phyloP scores from a whole-genome alignment of 495 filamentous ascomycete genomes.

The Xylaria castorea region DNA sequence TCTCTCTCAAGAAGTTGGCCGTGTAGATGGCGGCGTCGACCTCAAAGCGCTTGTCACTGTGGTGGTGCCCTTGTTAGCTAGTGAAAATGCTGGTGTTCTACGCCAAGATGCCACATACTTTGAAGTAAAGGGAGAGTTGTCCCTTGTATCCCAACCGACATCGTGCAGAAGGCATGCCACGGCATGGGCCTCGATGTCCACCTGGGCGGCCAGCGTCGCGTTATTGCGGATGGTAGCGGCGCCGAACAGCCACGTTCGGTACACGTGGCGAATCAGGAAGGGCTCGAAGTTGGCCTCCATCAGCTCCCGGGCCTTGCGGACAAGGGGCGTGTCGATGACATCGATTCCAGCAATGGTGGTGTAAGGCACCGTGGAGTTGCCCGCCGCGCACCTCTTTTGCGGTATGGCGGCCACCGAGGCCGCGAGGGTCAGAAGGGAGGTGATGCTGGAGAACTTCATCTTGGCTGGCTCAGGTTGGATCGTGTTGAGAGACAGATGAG shows the following conservation, averaged over 20 bases:
- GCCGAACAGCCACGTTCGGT: conserved; percentile 53
- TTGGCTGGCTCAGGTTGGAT: conserved; percentile 17
- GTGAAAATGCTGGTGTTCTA: not conserved
- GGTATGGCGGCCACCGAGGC: conserved; percentile 12
- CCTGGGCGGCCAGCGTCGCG: conserved; percentile 30
- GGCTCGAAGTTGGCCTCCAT: conserved; percentile 25
- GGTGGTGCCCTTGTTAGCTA: not conserved
- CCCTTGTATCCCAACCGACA: conserved; percentile 51
- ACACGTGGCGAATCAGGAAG: conserved; percentile 22
- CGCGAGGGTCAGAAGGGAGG: conserved; percentile 8
- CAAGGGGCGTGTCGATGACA: conserved; percentile 34
- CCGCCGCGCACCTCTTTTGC: conserved; percentile 8
- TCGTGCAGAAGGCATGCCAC: conserved; percentile 59
- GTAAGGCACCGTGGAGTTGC: conserved; percentile 15
- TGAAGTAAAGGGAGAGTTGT: conserved; percentile 33
- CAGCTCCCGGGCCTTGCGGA: conserved; percentile 13
- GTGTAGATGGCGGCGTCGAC: conserved; percentile 62
- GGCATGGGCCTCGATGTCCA: conserved; percentile 53
- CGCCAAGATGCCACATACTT: not conserved
- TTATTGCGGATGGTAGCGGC: conserved; percentile 44
- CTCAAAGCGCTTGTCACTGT: conserved; percentile 59
- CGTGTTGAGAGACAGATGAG: not conserved
- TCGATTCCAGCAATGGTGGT: conserved; percentile 32
- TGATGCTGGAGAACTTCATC: conserved; percentile 24
- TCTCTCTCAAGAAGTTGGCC: conserved; percentile 46